Evolutionary conservation across 345 rosid genomes (phyloP), one percentile per base, ranked within the genome.

Genomic region (Moricandia arvensis): DNA sequence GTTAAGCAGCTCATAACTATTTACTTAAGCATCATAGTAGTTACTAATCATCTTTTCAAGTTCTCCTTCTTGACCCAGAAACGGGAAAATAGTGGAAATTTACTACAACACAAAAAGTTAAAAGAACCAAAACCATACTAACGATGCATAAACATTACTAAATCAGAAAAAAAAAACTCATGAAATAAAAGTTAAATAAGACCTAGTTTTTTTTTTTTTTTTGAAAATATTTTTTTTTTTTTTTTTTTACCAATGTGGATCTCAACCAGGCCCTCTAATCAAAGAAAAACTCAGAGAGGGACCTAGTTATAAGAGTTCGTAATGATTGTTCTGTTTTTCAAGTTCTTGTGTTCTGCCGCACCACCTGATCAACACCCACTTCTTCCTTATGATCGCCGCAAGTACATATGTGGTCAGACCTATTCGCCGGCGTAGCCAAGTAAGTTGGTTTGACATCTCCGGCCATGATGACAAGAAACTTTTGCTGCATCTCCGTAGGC

Each of bases 391-490:
- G n/a, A n/a, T n/a, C n/a, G n/a, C 80, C 61, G 49, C 79, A 74
- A 45, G 77, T 64, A 41, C 92, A 83, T 53, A 78, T 79, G 17
- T 76, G 80, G 1, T 81, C 83, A 59, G 38, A 13, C 67, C 49
- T 27, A 59, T 47, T 57, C 27, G 38, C 80, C 15, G 92, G 97
- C 0, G 93, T 93, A 26, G 98, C 97, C 73, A 93, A 57, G 75
- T 81, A 86, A 18, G 91, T 91, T 7, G 97, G 91, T 59, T 86
- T 85, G 24, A 65, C 68, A 66, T 90, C 76, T 0, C 97, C 98
- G 0, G 98, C 97, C 96, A 93, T 91, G 45, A 93, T 87, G 41
- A 93, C 98, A 68, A 90, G 69, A 12, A 90, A 70, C 83, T 88
- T 93, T 76, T 87, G 95, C 62, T 87, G 88, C 72, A 80, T 67